Evolutionary conservation across 176 grass and related monocot species (phyloP), one percentile per base, ranked within the genome.

Genomic region (Triticum dicoccoides): DNA sequence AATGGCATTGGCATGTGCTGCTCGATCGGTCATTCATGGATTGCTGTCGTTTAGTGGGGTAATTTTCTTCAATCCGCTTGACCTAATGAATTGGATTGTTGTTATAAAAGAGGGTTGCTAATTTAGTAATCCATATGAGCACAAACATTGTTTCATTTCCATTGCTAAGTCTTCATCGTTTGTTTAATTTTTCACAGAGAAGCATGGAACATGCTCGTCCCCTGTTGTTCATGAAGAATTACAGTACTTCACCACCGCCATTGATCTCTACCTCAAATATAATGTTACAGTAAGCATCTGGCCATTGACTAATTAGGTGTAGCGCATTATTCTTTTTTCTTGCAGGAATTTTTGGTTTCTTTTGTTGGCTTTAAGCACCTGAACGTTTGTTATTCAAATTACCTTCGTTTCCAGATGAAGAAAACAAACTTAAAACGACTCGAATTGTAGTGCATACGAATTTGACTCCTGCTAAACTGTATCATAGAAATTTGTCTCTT

Each of bases 171-270:
- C 77, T 83, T 8, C 13, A 2, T 23, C 13, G 0, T 23, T 77
- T 56, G 42, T 32, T 34, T 61, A 11, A 20, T 81, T 88, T 88
- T 54, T 71, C 77, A 5, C 86, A 91, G 89, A 91, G 77, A 91
- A 91, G 64, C 89, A 91, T 70, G 89, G 89, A 77, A 88, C 89
- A 0, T 91, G 89, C 70, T 91, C 89, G 11, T 56, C 69, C 69
- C 89, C 89, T 70, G 89, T 70, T 79, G 82, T 81, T 82, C 70
- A 85, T 39, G 82, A 88, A 71, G 86, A 91, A 64, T 11, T 84
- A 3, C 62, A 88, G 63, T 91, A 85, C 45, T 91, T 91, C 89
- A 44, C 39, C 69, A 39, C 25, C 12, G 86, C 82, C 61, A 30
- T 88, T 81, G 85, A 85, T 64, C 89, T 88, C 35, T 91, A 88